Conservation (phyloP, 495 filamentous ascomycete species). For the Aspergillus cavernicola region DNA sequence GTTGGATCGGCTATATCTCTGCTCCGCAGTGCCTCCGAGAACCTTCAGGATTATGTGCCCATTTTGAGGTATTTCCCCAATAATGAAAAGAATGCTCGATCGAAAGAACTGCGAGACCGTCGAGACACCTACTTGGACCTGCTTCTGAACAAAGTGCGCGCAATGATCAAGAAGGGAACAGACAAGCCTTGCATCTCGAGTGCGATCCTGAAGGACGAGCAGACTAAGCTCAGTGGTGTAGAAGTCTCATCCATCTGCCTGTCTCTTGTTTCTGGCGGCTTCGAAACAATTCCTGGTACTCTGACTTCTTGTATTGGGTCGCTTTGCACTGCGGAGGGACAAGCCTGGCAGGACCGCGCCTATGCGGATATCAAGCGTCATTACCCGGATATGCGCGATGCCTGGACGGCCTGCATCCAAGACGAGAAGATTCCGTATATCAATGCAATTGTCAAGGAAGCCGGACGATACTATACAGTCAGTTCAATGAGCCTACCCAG, state of each 20-base stretch:
- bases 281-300: conserved; percentile 50
- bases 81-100: conserved; percentile 45
- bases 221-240: conserved; percentile 44
- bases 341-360: conserved; percentile 47
- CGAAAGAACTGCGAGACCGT: conserved; percentile 40
- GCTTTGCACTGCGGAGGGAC: conserved; percentile 44
- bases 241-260: conserved; percentile 50
- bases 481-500: conserved; percentile 51
- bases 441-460: conserved; percentile 52
- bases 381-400: conserved; percentile 44
- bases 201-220: conserved; percentile 48
- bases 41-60: conserved; percentile 51
- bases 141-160: conserved; percentile 45
- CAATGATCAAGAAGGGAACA: conserved; percentile 45
- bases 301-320: conserved; percentile 46
- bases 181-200: conserved; percentile 52
- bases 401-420: conserved; percentile 43
- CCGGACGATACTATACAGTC: conserved; percentile 53
- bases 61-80: conserved; percentile 43
- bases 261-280: conserved; percentile 49
- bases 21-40: conserved; percentile 47
- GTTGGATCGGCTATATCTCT: conserved; percentile 48
- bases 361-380: conserved; percentile 51
- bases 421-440: conserved; percentile 49
- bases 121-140: conserved; percentile 46